Conservation (phyloP, 1,284 basidiomycete genomes). For the Taiwanofungus camphoratus region DNA sequence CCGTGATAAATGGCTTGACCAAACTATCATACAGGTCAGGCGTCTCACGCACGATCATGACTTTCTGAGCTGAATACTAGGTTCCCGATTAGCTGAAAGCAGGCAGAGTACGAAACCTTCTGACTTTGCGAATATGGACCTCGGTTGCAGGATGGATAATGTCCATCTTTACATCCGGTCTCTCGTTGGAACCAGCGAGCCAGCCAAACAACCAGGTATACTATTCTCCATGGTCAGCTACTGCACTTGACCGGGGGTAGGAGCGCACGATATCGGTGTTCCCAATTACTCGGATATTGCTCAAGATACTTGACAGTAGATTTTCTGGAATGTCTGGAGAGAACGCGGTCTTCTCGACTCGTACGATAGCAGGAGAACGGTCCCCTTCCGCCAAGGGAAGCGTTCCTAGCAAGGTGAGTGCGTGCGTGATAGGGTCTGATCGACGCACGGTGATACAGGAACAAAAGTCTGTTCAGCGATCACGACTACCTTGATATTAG, state of each 20-base stretch:
- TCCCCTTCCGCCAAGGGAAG: neutral
- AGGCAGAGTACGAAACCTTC: neutral
- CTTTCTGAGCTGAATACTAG: constrained; percentile 77
- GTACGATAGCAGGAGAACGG: constrained; percentile 44
- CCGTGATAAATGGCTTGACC: constrained; percentile 74
- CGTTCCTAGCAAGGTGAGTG: constrained; percentile 7
- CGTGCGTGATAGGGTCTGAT: constrained; percentile 5
- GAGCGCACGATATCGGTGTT: constrained; percentile 42
- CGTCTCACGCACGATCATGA: constrained; percentile 76
- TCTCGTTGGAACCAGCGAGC: constrained; percentile 27
- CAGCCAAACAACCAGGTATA: constrained; percentile 43
- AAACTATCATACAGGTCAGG: constrained; percentile 65
- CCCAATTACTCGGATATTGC: constrained; percentile 31
- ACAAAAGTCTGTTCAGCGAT: no score
- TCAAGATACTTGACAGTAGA: constrained; percentile 22
- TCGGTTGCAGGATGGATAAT: constrained; percentile 81
- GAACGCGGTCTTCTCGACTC: constrained; percentile 54
- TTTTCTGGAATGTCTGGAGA: constrained; percentile 27
- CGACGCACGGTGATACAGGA: no score
- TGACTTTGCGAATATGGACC: constrained; percentile 73
- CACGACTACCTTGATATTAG: no score
- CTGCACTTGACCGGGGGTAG: neutral
- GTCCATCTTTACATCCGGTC: constrained; percentile 56
- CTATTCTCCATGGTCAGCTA: constrained; percentile 15
- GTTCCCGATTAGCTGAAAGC: neutral